A percentile compares a stretch with the other conserved stretches of the same genome.
Evolutionary conservation across 2,329 filamentous ascomycete species (phyloP).

Genomic region (Ascochyta pisi): DNA sequence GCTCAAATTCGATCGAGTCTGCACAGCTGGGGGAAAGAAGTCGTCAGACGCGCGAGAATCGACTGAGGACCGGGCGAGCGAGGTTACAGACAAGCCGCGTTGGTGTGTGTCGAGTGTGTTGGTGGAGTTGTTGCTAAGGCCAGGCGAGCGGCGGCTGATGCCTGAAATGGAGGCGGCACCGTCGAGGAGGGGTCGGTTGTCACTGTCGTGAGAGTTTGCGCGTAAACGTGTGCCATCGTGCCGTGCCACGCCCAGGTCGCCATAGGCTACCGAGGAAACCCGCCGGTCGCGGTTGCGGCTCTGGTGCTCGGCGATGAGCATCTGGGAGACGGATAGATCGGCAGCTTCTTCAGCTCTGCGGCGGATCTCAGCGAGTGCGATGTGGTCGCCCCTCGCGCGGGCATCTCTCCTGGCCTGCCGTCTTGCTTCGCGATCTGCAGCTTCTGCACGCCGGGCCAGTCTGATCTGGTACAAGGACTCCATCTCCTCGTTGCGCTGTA

Average conservation of each 20-base stretch:
- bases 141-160: constrained; percentile 32
- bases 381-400: constrained; percentile 71
- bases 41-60: constrained; percentile 49
- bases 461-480: constrained; percentile 90
- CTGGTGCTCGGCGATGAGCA: constrained; percentile 66
- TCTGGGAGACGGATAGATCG: constrained; percentile 50
- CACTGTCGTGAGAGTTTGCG: constrained; percentile 75
- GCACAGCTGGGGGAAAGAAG: constrained; percentile 36
- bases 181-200: constrained; percentile 73
- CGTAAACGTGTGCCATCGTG: constrained; percentile 79
- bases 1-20: constrained; percentile 26
- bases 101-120: constrained; percentile 46
- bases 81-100: constrained; percentile 53
- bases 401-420: constrained; percentile 74
- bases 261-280: constrained; percentile 78
- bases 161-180: constrained; percentile 70
- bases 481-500: constrained; percentile 87
- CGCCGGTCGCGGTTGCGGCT: constrained; percentile 68
- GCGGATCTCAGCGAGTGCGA: constrained; percentile 67
- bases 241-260: constrained; percentile 75
- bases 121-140: constrained; percentile 30
- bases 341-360: constrained; percentile 56
- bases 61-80: constrained; percentile 44
- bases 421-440: constrained; percentile 79
- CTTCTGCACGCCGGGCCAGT: constrained; percentile 74